These are phyloP conservation scores for Cyberlindnera euphorbiae DNA, from an alignment of 805 yeast species.

Conservation along the genomic window DNA sequence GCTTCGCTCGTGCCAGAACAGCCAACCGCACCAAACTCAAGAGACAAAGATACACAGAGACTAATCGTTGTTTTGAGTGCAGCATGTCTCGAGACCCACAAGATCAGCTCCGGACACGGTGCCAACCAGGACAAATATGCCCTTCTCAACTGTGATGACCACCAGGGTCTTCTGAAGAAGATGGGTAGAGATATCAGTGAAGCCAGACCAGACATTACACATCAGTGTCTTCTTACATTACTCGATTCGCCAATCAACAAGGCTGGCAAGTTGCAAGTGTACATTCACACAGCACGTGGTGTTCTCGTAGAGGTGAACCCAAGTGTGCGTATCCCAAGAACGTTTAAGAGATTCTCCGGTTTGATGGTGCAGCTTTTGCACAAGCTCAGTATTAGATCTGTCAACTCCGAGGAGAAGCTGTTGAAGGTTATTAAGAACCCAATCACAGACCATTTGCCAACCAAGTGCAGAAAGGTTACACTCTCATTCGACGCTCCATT, in stretches of 20 bases:
- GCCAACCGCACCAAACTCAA: conserved; percentile 75
- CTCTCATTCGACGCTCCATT: conserved; percentile 90
- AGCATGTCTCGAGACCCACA: conserved; percentile 94
- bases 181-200: conserved; percentile 98
- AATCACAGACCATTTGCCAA: conserved; percentile 92
- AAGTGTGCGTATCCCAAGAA: conserved; percentile 93
- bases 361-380: conserved; percentile 96
- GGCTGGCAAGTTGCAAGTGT: conserved; percentile 95
- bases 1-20: conserved; percentile 86
- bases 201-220: conserved; percentile 99
- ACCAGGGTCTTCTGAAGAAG: conserved; percentile 89
- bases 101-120: conserved; percentile 66
- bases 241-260: conserved; percentile 97
- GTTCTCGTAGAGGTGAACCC: conserved; percentile 96
- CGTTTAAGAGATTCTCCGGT: conserved; percentile 96
- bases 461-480: conserved; percentile 91
- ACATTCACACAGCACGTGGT: conserved; percentile 92
- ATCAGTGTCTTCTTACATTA: conserved; percentile 90
- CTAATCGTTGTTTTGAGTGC: conserved; percentile 92
- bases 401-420: conserved; percentile 90
- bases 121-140: conserved; percentile 90
- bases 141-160: conserved; percentile 94
- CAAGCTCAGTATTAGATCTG: conserved; percentile 87
- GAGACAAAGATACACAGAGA: conserved; percentile 81
- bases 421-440: conserved; percentile 95